These are phyloP conservation scores for Triangularia setosa DNA, from an alignment of 2,329 filamentous ascomycete genomes.

Conservation along the genomic window DNA sequence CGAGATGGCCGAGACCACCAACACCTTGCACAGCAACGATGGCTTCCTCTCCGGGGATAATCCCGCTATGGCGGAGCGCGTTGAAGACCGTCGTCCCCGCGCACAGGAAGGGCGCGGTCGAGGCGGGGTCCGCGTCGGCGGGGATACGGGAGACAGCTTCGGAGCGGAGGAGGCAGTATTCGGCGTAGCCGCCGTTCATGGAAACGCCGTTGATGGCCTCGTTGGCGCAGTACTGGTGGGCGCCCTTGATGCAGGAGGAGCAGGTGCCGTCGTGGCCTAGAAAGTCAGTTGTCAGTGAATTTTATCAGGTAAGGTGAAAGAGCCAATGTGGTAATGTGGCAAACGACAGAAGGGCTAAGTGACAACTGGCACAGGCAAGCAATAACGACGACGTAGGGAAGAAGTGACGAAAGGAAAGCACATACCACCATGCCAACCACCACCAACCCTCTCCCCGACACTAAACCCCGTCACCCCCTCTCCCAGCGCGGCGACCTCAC, in stretches of 20 bases:
- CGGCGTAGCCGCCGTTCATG: conserved; percentile 62
- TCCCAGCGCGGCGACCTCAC: conserved; percentile 60
- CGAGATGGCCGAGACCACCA: conserved; percentile 72
- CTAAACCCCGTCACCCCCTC: conserved; percentile 54
- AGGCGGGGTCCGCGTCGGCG: conserved; percentile 45
- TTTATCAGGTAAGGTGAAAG: too few species aligned
- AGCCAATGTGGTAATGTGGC: background rate
- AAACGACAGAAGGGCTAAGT: background rate
- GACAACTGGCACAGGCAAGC: background rate
- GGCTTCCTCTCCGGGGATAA: conserved; percentile 45
- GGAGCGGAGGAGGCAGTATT: conserved; percentile 57
- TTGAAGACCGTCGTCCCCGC: conserved; percentile 64
- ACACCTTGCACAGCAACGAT: conserved; percentile 62
- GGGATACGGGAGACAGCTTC: conserved; percentile 60
- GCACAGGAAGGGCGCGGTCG: conserved; percentile 58
- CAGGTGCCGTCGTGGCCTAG: conserved; percentile 58
- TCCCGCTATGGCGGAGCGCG: conserved; percentile 49
- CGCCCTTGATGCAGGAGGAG: conserved; percentile 57
- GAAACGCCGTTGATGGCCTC: conserved; percentile 60
- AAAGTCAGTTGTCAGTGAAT: background rate
- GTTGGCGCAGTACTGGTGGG: conserved; percentile 66
- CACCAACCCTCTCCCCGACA: conserved; percentile 63
- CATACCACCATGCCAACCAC: conserved; percentile 61
- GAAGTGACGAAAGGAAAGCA: background rate
- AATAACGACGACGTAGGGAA: conserved; percentile 10